Evolutionary conservation across 805 yeast species (phyloP), one percentile per base, ranked within the genome.

Genomic region (Candida anglica): DNA sequence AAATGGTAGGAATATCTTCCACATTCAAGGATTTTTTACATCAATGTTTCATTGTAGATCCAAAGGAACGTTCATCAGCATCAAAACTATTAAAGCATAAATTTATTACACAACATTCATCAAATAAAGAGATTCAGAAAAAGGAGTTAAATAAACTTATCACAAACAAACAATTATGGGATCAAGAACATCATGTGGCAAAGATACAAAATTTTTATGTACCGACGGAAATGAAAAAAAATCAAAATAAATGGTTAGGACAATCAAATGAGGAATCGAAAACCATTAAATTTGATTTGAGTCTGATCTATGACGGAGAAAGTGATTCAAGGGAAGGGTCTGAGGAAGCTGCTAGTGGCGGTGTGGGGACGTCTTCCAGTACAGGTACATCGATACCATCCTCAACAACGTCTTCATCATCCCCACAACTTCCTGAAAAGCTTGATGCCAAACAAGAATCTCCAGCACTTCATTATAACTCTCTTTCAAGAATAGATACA

Each of bases 81-180:
- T 27, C 51, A 1, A 52, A 46, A 27, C 47, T 66, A 14, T 41
- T 66, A 17, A 53, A 54, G 17, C 70, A 65, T 36, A 47, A 50
- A 31, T 62, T 63, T 32, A 55, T 66, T 2, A 44, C 52, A 5
- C 47, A 47, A 20, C 36, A 43, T 24, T 16, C 11, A 2, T 31
- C 15, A 1, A n/a, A 34, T 6, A 36, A 41, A 2, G 28, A 43
- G 4, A 34, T 37, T 3, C 32, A 33, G 2, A 23, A 29, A 10
- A 54, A 55, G 17, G 28, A 41, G 6, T 34, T 66, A 14, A 58
- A 58, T 32, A 41, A 48, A 28, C 42, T 65, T 13, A 60, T 66
- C 18, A 58, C 67, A 1, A 50, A 51, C 10, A 66, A 63, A 36
- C 55, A 52, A 26, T 36, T 53, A 18, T 64, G 70, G 69, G 67